Evolutionary conservation across 768 basidiomycete species (phyloP), one percentile per base, ranked within the genome.

Genomic region (Trametes villosa): DNA sequence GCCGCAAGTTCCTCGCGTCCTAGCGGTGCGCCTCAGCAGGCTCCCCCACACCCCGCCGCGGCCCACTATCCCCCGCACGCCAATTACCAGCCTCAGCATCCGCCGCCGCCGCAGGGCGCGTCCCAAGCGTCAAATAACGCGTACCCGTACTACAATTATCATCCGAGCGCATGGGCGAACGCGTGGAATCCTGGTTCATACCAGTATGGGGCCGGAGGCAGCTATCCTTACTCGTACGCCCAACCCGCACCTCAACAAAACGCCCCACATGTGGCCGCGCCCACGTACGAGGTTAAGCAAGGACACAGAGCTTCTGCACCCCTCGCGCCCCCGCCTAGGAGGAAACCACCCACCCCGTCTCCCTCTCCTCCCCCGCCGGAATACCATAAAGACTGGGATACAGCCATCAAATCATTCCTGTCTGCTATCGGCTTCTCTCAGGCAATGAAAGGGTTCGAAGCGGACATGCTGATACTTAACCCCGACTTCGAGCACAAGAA

Each of bases 381-480:
- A n/a, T 71, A 77, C 8, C 83, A 79, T 64, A 76, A 78, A 59
- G 76, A 87, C 56, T 91, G 89, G 89, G 87, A 91, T 59, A 73
- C 78, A 24, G 79, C 80, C 12, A 64, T 90, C 29, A 77, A 76
- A 51, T 67, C 74, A 9, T 91, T 91, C 59, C 68, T 91, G 61
- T 68, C 72, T 15, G 76, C 80, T 44, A 76, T 85, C 18, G 84
- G 86, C 4, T 70, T 91, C 22, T 77, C 73, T 1, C 86, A 91
- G 67, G 78, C 88, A 0, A 66, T 85, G 44, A 77, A 76, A 36
- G 90, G 87, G 0, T 84, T 92, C 47, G 85, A 89, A 64, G 72
- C 78, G n/a, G 90, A 92, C 67, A 81, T 91, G 75, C 68, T 91
- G 5, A 80, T 89, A n/a, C 71, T 91, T 75, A 91, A 85, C 61